Evolutionary conservation across 345 rosid genomes (phyloP), one percentile per base, ranked within the genome.

Genomic region (Eucalyptus pauciflora): DNA sequence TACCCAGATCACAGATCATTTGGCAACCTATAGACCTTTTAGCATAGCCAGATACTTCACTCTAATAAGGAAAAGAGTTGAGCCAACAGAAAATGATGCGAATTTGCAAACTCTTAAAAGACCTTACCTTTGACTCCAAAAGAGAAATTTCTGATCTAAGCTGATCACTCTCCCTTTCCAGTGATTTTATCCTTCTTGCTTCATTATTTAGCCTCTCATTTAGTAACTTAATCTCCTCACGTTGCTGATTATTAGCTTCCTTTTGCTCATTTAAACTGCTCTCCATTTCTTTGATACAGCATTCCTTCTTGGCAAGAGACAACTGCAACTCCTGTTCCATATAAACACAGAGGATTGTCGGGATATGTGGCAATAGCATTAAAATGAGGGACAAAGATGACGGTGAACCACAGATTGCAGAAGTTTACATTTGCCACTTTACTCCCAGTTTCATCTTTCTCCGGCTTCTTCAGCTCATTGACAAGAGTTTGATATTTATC

Each of bases 101-200:
- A 29, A 85, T 17, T 9, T 50, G 64, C 67, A 31, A 67, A 54
- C 88, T 50, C 37, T 22, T 79, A 76, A 79, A 71, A 24, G 64
- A 87, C 87, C 86, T 50, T 89, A 95, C 99, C 99, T 95, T 96
- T 86, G 99, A 94, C 90, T 97, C 99, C 67, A 96, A 91, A 49
- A 96, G 93, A 87, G 97, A 94, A 89, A 97, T 95, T 94, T 96
- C 97, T 16, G 97, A 94, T 89, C 95, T 94, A 90, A 97, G 99
- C 86, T 94, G 93, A 89, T 97, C 99, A 92, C 94, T 94, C 90
- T 97, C 99, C 93, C 99, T 95, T 90, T 97, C 99, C 89, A 96
- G 91, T 54, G 97, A 96, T 89, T 96, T 95, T 80, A 96, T 93
- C 93, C 93, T 95, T 92, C 97, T 95, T 87, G 93, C 95, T 93